Evolutionary conservation across 1,284 basidiomycete genomes (phyloP).

Genomic region (Cerrena zonata): DNA sequence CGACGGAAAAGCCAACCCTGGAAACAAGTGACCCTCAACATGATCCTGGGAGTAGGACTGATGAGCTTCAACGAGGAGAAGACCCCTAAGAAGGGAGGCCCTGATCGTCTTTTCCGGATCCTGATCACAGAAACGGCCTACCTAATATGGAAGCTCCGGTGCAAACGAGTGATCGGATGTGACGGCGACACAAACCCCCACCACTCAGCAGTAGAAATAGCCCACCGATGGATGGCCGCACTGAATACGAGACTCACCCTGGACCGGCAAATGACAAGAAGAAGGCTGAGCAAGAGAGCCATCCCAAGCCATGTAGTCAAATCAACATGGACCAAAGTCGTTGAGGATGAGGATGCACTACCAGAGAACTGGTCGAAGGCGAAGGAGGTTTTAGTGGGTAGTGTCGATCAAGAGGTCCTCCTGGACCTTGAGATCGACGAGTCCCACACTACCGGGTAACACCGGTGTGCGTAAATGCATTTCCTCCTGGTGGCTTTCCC

Average conservation of each 20-base stretch:
- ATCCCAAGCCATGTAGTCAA: neutral
- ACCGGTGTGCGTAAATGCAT: too few relatives aligned
- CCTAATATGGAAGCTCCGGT: constrained; percentile 28
- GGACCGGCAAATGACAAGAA: constrained; percentile 7
- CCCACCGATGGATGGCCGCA: constrained; percentile 7
- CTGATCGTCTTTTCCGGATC: constrained; percentile 22
- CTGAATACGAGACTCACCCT: constrained; percentile 6
- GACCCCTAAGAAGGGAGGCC: neutral
- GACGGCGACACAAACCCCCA: neutral
- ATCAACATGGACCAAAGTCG: constrained; percentile 7
- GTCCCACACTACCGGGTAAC: constrained; percentile 3
- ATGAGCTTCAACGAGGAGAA: constrained; percentile 1
- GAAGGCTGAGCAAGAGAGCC: neutral
- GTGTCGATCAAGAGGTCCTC: neutral
- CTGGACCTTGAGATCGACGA: neutral
- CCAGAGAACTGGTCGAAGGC: constrained; percentile 7
- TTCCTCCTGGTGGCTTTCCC: too few relatives aligned
- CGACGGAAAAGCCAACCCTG: constrained; percentile 6
- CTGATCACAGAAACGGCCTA: constrained; percentile 25
- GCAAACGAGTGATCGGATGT: constrained; percentile 19
- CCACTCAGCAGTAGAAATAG: constrained; percentile 7
- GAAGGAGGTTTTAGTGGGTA: constrained; percentile 23
- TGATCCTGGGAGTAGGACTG: constrained; percentile 1
- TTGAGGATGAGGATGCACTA: neutral
- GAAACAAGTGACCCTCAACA: constrained; percentile 9